Conservation (phyloP, 768 basidiomycete genomes). For the Trametes gibbosa region DNA sequence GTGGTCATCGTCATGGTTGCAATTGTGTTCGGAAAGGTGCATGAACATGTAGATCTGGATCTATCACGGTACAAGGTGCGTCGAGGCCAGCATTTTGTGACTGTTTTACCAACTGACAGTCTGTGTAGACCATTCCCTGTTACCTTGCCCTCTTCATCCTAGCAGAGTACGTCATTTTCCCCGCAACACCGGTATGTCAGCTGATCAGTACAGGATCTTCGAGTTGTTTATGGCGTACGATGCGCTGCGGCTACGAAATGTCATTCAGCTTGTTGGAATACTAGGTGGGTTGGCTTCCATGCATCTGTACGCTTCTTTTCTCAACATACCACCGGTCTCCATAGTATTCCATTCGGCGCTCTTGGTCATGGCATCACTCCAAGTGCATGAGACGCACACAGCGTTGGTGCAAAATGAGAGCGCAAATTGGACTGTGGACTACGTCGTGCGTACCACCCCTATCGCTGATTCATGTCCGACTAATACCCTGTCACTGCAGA, state of each 20-base stretch:
- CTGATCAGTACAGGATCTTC: constrained; percentile 52
- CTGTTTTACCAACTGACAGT: constrained; percentile 6
- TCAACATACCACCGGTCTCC: background rate
- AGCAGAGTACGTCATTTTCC: constrained; percentile 56
- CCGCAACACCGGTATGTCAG: constrained; percentile 4
- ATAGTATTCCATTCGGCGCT: constrained; percentile 75
- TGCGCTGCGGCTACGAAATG: constrained; percentile 75
- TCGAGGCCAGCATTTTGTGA: background rate
- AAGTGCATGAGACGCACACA: constrained; percentile 69
- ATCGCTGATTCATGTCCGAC: background rate
- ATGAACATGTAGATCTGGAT: constrained; percentile 43
- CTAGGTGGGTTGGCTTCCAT: constrained; percentile 43
- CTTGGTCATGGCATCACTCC: constrained; percentile 70
- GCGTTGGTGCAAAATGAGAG: constrained; percentile 47
- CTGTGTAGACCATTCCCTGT: constrained; percentile 70
- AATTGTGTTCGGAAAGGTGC: constrained; percentile 67
- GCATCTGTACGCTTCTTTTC: background rate
- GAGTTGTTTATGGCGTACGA: constrained; percentile 80
- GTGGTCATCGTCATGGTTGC: constrained; percentile 74
- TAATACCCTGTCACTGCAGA: constrained; percentile 33
- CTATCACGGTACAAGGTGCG: constrained; percentile 52
- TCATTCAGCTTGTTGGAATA: constrained; percentile 75
- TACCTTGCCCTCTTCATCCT: constrained; percentile 82
- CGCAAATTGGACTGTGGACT: constrained; percentile 36
- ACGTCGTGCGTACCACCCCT: constrained; percentile 37